These are phyloP conservation scores for Pleurotus cornucopiae DNA, from an alignment of 768 basidiomycete genomes.

Conservation along the genomic window DNA sequence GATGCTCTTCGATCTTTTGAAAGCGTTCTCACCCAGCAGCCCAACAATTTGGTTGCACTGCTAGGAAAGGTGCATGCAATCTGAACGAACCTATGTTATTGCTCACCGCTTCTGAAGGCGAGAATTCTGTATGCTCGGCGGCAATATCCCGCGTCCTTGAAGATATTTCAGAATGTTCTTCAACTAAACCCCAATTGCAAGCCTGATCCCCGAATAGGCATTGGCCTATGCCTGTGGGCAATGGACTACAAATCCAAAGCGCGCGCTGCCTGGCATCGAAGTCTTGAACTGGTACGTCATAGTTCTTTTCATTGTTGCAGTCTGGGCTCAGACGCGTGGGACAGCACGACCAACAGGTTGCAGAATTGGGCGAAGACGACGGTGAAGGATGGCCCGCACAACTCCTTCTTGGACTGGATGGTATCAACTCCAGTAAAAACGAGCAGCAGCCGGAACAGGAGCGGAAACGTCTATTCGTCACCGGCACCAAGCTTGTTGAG, in stretches of 20 bases:
- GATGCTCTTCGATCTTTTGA: constrained; percentile 83
- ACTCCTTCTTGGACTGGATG: constrained; percentile 80
- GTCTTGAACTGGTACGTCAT: constrained; percentile 71
- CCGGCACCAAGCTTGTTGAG: constrained; percentile 69
- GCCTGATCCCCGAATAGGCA: constrained; percentile 94
- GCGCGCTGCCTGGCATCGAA: constrained; percentile 86
- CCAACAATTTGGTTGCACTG: constrained; percentile 84
- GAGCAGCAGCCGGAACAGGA: constrained; percentile 60
- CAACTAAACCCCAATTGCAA: constrained; percentile 70
- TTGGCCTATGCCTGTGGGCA: constrained; percentile 92
- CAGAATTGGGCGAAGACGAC: constrained; percentile 57
- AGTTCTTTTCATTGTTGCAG: background rate
- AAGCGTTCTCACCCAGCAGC: constrained; percentile 67
- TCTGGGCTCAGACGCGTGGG: constrained; percentile 1
- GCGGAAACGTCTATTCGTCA: constrained; percentile 53
- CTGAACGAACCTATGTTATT: background rate
- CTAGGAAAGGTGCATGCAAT: constrained; percentile 68
- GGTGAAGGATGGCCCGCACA: constrained; percentile 64
- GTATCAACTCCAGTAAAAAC: constrained; percentile 81
- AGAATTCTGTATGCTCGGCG: constrained; percentile 80
- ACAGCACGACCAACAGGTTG: constrained; percentile 1
- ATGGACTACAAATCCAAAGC: constrained; percentile 82
- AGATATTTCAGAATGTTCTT: constrained; percentile 82
- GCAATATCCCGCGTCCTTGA: constrained; percentile 74
- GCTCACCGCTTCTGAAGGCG: constrained; percentile 44